Evolutionary conservation across 352 stramenopile genomes (phyloP).

Genomic region (Globisporangium recalcitrans): DNA sequence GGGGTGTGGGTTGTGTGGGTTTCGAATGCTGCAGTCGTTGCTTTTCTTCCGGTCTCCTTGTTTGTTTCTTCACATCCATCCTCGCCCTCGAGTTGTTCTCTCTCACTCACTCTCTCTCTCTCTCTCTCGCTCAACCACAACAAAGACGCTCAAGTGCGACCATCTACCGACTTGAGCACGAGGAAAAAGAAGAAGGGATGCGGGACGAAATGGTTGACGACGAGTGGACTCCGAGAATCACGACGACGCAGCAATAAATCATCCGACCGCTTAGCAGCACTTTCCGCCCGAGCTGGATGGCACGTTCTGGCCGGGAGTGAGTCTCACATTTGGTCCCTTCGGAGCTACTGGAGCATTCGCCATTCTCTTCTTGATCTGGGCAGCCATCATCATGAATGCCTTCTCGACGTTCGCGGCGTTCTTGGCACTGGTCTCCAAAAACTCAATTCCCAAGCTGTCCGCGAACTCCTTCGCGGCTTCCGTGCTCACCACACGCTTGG

Average conservation of each 20-base stretch:
- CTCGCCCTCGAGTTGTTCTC: conserved; percentile 4
- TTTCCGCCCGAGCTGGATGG: conserved; percentile 61
- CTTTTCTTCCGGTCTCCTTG: conserved; percentile 2
- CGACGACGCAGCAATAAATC: conserved; percentile 32
- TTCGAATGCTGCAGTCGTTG: conserved; percentile 3
- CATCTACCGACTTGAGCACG: conserved; percentile 14
- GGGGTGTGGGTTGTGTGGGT: background rate
- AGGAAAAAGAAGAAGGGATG: conserved; percentile 11
- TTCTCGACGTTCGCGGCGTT: conserved; percentile 88
- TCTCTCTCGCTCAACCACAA: conserved; percentile 1
- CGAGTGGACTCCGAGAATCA: background rate
- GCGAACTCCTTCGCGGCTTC: conserved; percentile 91
- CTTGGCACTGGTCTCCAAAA: conserved; percentile 88
- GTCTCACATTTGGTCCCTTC: conserved; percentile 50
- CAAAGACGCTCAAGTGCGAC: conserved; percentile 9
- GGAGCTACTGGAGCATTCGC: conserved; percentile 73
- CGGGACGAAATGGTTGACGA: conserved; percentile 11
- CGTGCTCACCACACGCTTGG: conserved; percentile 92
- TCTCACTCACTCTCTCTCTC: background rate
- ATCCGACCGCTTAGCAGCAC: conserved; percentile 73
- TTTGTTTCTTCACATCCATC: background rate
- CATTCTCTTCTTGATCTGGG: conserved; percentile 90
- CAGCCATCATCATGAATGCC: conserved; percentile 92
- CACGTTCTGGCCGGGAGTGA: conserved; percentile 62
- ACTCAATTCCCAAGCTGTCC: conserved; percentile 83